These are phyloP conservation scores for Mycena albidolilacea DNA, from an alignment of 768 basidiomycete species.

Conservation along the genomic window DNA sequence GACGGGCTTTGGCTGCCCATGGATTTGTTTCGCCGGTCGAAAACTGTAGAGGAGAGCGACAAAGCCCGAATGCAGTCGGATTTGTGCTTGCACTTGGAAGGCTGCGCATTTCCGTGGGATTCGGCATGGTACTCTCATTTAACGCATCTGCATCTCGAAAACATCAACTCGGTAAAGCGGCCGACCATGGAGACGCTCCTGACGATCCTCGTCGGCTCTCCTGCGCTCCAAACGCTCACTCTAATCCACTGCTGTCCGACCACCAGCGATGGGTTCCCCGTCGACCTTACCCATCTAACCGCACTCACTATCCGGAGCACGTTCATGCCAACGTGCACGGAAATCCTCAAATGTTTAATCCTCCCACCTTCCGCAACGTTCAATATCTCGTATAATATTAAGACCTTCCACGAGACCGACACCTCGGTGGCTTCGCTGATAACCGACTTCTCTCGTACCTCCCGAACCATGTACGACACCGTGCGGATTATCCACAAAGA, in stretches of 20 bases:
- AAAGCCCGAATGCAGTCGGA: background rate
- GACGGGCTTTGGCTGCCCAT: slow-evolving; percentile 24
- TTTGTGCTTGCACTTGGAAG: slow-evolving; percentile 14
- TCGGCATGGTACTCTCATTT: slow-evolving; percentile 30
- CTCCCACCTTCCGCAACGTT: slow-evolving; percentile 22
- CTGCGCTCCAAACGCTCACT: slow-evolving; percentile 22
- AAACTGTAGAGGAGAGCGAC: background rate
- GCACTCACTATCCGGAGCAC: slow-evolving; percentile 2
- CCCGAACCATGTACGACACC: slow-evolving; percentile 30
- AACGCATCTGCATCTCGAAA: slow-evolving; percentile 33
- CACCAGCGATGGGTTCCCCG: slow-evolving; percentile 18
- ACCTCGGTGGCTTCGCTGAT: background rate
- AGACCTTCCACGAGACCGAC: background rate
- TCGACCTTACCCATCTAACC: slow-evolving; percentile 30
- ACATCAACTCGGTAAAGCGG: background rate
- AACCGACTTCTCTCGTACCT: background rate
- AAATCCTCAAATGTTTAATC: slow-evolving; percentile 9
- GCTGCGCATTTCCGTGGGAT: slow-evolving; percentile 36
- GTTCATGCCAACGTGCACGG: background rate
- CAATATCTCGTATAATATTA: background rate
- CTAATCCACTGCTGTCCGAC: slow-evolving; percentile 24
- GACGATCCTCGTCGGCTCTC: slow-evolving; percentile 17
- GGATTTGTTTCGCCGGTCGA: slow-evolving; percentile 27
- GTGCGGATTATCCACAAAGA: slow-evolving; percentile 31
- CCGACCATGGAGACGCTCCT: slow-evolving; percentile 27